Base-by-base conservation (phyloP, 441 rosid species). In the Mallotus repandus region DNA sequence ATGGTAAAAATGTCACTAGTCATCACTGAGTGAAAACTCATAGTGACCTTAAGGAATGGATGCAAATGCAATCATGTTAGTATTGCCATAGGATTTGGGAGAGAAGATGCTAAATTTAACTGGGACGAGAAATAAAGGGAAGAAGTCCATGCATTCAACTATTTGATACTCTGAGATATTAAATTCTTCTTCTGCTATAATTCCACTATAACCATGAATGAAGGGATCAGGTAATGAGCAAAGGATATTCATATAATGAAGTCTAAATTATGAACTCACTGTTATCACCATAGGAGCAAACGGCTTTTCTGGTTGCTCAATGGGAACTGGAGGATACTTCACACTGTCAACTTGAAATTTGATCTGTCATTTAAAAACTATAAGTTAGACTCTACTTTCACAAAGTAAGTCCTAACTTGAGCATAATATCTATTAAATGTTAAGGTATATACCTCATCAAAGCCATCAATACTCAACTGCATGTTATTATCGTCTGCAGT, bases 211-310 rank as follows among this genome's bases (percentile, higher is more conserved):
- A 21, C 54, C 48, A 38, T 9, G 21, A 21, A 55, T 55, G 29
- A 53, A 50, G 21, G 12, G 48, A 55, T 21, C 41, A 16, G 4
- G 56, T 22, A 19, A 5, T 5, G 11, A 16, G 9, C 7, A 29
- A 65, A 68, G 19, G 54, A 2, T 66, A 56, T 54, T 58, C n/a
- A 68, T 53, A 60, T 15, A 48, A 63, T 50, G 58, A 73, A 60
- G 62, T 63, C 70, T 22, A 70, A 65, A 69, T 63, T 19, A 72
- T 60, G 69, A 50, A 84, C 99, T 91, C 84, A 91, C 97, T 21
- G 80, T 83, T 67, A 94, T 69, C 80, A 89, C 86, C 99, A 92
- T 89, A 29, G 99, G 94, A 69, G 96, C 93, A 84, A 95, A 91
- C 71, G 96, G 93, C 80, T 91, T 93, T 43, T 86, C 89, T 16